These are phyloP conservation scores for Neofusicoccum parvum DNA, from an alignment of 2,329 filamentous ascomycete species.

Conservation along the genomic window DNA sequence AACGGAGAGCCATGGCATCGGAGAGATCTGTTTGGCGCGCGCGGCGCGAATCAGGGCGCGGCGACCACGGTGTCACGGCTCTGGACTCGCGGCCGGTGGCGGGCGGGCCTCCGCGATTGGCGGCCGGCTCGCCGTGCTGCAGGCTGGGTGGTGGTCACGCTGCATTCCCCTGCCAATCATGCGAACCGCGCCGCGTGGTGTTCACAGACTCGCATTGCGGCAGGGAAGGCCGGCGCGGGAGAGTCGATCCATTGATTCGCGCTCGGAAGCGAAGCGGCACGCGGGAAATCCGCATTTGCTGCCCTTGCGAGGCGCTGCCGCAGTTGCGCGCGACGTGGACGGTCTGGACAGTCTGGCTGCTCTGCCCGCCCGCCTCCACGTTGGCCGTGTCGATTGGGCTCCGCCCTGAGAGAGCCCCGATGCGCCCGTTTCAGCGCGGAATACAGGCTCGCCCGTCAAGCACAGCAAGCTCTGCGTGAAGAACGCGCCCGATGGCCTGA, in stretches of 20 bases:
- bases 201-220: constrained; percentile 4
- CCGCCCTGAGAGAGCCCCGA: not conserved
- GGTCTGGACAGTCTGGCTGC: not conserved
- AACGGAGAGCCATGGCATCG: constrained; percentile 14
- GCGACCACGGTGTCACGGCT: not conserved
- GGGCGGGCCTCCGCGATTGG: constrained; percentile 8
- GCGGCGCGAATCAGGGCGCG: not conserved
- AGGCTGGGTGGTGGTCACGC: not conserved
- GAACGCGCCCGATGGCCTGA: not conserved
- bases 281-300: not conserved
- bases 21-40: constrained; percentile 16
- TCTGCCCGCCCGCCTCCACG: not conserved
- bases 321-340: not conserved
- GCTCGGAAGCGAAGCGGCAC: constrained; percentile 12
- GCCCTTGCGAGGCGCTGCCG: not conserved
- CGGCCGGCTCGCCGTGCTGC: constrained; percentile 5
- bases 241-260: constrained; percentile 17
- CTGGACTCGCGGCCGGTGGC: not conserved
- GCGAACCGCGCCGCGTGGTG: constrained; percentile 13
- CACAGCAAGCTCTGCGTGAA: not conserved
- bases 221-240: constrained; percentile 14
- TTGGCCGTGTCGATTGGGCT: constrained; percentile 7
- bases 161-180: constrained; percentile 19
- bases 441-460: not conserved
- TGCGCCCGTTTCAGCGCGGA: not conserved